Evolutionary conservation across 768 basidiomycete species (phyloP), one percentile per base, ranked within the genome.

Genomic region (Amylocystis lapponica): DNA sequence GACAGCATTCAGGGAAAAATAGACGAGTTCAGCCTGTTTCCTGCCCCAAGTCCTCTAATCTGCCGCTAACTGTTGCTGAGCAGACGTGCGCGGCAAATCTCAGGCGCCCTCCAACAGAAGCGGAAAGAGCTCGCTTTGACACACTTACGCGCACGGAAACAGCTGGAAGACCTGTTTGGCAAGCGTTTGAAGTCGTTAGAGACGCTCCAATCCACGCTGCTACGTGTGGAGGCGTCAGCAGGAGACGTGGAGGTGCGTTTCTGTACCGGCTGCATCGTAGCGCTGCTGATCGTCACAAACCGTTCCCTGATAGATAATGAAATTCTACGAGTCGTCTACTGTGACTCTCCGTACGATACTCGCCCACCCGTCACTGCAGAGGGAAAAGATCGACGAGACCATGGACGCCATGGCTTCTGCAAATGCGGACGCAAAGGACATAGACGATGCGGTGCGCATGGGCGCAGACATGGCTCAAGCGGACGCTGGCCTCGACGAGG

Each of bases 351-450:
- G 75, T 12, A 65, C 78, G 1, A 79, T 97, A 33, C 76, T 97
- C 2, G 68, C 83, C 7, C 81, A 95, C 52, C 91, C 93, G 0
- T 80, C 80, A 0, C 68, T 98, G 11, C 80, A 83, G 48, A 75
- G 79, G n/a, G 82, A 82, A 13, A 75, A 72, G 38, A 78, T 98
- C 36, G 87, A 95, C 44, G 74, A 78, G 52, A 95, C 92, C 3
- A 83, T 95, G 78, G 88, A 93, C 20, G 84, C 82, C 8, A 72
- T 98, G 52, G 83, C 87, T 0, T 84, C 86, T 48, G 86, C 85
- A 2, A 83, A 88, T 49, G 77, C 82, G 1, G 82, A 92, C 55
- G 88, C 90, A 32, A 71, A 71, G 29, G 93, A 96, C 53, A 70
- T 96, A 13, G 86, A 95, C 51, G 77, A 86, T 23, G 79, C 82